Base-by-base conservation (phyloP, 208 protist species). In the Wallacemonas sp. region DNA sequence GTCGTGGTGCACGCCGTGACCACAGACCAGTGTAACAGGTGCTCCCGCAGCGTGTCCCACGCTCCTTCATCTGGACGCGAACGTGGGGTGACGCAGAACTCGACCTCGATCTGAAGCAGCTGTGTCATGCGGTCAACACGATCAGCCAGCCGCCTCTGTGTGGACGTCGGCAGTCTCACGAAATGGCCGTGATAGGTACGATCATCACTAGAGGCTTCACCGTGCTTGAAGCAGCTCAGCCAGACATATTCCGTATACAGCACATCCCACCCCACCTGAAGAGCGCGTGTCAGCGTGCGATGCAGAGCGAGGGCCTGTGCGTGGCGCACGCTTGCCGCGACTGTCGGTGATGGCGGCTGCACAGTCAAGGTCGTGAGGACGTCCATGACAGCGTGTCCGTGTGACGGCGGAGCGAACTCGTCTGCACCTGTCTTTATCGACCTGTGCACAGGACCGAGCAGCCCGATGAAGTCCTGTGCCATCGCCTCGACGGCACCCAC, bases 171-270 rank as follows among this genome's bases (percentile, higher is more conserved):
- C n/a, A n/a, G n/a, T n/a, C n/a, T n/a, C n/a, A n/a, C n/a, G n/a
- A n/a, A n/a, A n/a, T 8, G 12, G 42, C 42, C 42, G 5, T 6
- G 42, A 48, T 21, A 6, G 24, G 12, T 21, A 48, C 42, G 12
- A 8, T 21, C 42, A 48, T 21, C 6, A 21, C n/a, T 21, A 21
- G n/a, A 41, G 9, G 36, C 36, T 9, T 61, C 22, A 22, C 36
- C 54, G 21, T 53, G 34, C 41, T 67, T 50, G 50, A 68, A 68
- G 39, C 27, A 52, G 8, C 50, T 17, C 5, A 48, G 39, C 63
- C 63, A 68, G 24, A 54, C 44, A 27, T 45, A 50, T 8, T 61
- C 29, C 6, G 34, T 22, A 30, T 55, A 68, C 19, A 54, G 37
- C 37, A 60, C 63, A 9, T 58, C 63, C 46, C 63, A 68, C 15